A percentile compares a stretch with the other conserved stretches of the same genome.
These are phyloP conservation scores for Exserohilum rostratum DNA, from an alignment of 2,329 filamentous ascomycete genomes.

Conservation along the genomic window DNA sequence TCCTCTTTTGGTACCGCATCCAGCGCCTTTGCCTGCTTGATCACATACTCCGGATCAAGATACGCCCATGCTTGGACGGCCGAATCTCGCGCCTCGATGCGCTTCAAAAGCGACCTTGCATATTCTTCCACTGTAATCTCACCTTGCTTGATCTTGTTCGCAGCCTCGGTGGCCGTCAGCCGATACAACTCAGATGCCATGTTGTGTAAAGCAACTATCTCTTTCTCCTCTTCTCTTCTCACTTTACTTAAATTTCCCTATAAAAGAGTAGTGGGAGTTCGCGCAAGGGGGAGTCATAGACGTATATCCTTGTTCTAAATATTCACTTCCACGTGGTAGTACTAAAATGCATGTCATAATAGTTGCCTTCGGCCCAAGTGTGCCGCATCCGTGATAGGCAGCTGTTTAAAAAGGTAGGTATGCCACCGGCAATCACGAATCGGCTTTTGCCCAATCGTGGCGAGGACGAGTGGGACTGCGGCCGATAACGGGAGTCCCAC, in stretches of 20 bases:
- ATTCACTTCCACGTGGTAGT: too few species aligned
- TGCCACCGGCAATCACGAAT: background rate
- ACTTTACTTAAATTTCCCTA: too few species aligned
- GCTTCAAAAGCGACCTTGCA: conserved; percentile 35
- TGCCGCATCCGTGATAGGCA: conserved; percentile 2
- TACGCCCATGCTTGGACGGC: conserved; percentile 41
- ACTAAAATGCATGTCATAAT: background rate
- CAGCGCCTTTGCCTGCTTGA: conserved; percentile 58
- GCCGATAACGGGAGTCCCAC: conserved; percentile 8
- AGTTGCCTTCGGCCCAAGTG: conserved; percentile 1
- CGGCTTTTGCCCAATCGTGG: conserved; percentile 4
- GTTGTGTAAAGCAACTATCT: background rate
- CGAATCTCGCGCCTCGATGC: conserved; percentile 34
- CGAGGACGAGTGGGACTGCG: background rate
- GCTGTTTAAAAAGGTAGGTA: background rate
- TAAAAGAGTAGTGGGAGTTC: too few species aligned
- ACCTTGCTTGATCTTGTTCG: conserved; percentile 30
- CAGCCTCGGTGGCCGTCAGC: conserved; percentile 32
- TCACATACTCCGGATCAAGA: conserved; percentile 47
- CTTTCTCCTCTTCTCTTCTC: too few species aligned
- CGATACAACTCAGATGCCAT: conserved; percentile 20
- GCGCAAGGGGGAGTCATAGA: too few species aligned
- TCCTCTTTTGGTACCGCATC: conserved; percentile 57
- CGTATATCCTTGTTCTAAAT: too few species aligned
- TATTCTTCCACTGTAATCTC: conserved; percentile 37